These are phyloP conservation scores for Tulasnella sp. DNA, from an alignment of 768 basidiomycete genomes.

Conservation along the genomic window DNA sequence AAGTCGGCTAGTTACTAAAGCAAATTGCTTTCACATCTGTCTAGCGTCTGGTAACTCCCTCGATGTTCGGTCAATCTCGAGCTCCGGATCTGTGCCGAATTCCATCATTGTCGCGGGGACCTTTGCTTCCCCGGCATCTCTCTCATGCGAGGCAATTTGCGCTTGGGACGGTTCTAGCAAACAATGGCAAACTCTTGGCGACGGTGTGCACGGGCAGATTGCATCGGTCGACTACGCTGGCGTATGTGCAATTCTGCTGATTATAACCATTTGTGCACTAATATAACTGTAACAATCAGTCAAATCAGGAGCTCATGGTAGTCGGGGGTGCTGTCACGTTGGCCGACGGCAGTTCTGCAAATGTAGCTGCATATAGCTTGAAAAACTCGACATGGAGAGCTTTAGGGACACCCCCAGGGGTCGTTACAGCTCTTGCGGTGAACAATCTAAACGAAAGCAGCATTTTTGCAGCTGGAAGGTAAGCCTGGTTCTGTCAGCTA, in stretches of 20 bases:
- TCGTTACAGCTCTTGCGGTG: slow-evolving; percentile 78
- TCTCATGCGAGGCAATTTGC: slow-evolving; percentile 70
- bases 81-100: slow-evolving; percentile 46
- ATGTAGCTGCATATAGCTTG: slow-evolving; percentile 65
- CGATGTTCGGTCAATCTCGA: slow-evolving; percentile 60
- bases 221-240: slow-evolving; percentile 69
- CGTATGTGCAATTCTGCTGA: slow-evolving; percentile 35
- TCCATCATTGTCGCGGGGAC: slow-evolving; percentile 77
- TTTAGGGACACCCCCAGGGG: slow-evolving; percentile 67
- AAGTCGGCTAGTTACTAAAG: slow-evolving; percentile 2
- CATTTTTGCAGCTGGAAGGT: slow-evolving; percentile 86
- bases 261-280: not conserved
- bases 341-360: slow-evolving; percentile 48
- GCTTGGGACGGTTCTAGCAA: slow-evolving; percentile 51
- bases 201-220: slow-evolving; percentile 72
- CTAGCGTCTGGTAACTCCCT: slow-evolving; percentile 29
- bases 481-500: slow-evolving; percentile 20
- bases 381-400: slow-evolving; percentile 63
- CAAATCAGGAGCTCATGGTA: slow-evolving; percentile 54
- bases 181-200: slow-evolving; percentile 73
- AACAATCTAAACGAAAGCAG: slow-evolving; percentile 71
- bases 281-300: slow-evolving; percentile 28
- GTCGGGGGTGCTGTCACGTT: slow-evolving; percentile 73
- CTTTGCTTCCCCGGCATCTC: slow-evolving; percentile 65
- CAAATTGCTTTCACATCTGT: not conserved